Conservation (phyloP, 192 early-diverging fungal genomes). For the Mortierella alpina region DNA sequence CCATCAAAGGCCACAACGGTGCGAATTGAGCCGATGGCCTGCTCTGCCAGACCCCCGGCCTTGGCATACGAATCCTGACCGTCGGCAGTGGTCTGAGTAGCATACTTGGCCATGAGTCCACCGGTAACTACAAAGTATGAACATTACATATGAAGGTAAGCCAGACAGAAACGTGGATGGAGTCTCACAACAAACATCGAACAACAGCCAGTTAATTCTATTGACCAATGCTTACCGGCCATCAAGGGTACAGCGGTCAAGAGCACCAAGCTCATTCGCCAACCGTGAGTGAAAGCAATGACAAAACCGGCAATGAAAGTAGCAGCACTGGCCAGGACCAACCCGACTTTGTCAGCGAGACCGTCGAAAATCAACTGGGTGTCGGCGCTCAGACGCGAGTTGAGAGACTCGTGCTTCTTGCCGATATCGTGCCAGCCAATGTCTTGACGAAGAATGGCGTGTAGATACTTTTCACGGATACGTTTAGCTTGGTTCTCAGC, state of each 20-base stretch:
- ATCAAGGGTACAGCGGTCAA: constrained; percentile 81
- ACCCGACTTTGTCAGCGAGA: constrained; percentile 85
- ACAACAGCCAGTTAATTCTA: background rate
- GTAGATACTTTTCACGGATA: constrained; percentile 79
- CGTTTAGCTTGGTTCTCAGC: constrained; percentile 76
- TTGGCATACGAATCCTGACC: constrained; percentile 80
- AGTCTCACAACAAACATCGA: background rate
- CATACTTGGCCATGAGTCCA: constrained; percentile 67
- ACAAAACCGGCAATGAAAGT: constrained; percentile 81
- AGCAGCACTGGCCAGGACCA: constrained; percentile 69
- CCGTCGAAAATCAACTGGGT: constrained; percentile 91
- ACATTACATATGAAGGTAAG: background rate
- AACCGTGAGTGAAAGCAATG: constrained; percentile 83
- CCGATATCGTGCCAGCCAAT: constrained; percentile 87
- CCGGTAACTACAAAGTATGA: constrained; percentile 36
- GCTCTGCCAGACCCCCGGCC: constrained; percentile 88
- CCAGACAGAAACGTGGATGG: background rate
- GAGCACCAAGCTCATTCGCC: constrained; percentile 86
- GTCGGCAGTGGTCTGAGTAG: constrained; percentile 56
- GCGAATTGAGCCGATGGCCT: constrained; percentile 83
- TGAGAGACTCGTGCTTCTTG: constrained; percentile 81
- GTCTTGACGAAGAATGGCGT: constrained; percentile 85
- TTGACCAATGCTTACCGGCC: constrained; percentile 37
- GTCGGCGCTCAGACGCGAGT: constrained; percentile 88
- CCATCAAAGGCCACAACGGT: constrained; percentile 91